phyloP scores from a whole-genome alignment of 1,284 basidiomycete species.

The Puccinia triticina region DNA sequence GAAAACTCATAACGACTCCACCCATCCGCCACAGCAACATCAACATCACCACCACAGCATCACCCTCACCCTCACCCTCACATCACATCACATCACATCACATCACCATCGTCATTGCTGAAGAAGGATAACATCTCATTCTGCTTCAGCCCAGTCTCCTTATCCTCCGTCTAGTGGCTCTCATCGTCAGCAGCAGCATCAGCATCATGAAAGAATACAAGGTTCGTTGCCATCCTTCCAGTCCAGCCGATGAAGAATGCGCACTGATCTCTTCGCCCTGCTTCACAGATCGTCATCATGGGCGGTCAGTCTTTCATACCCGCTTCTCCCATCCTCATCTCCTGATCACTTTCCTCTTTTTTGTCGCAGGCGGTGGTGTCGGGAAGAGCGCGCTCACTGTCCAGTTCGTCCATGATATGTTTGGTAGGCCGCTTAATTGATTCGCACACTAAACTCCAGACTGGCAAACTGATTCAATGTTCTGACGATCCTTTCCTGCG shows the following conservation, averaged over 20 bases:
- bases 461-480: slow-evolving; percentile 65
- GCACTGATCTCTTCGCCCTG: not conserved
- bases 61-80: not conserved
- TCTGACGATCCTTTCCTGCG: not conserved
- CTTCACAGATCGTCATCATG: slow-evolving; percentile 51
- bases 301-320: slow-evolving; percentile 37
- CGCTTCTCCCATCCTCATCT: not conserved
- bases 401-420: slow-evolving; percentile 73
- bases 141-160: too few relatives aligned
- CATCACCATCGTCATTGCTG: not conserved
- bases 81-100: not conserved
- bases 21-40: not conserved
- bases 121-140: too few relatives aligned
- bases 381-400: slow-evolving; percentile 77
- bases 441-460: too few relatives aligned
- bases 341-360: not conserved
- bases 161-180: too few relatives aligned
- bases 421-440: slow-evolving; percentile 75
- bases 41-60: not conserved
- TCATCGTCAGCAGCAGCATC: not conserved
- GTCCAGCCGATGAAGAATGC: not conserved
- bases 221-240: not conserved
- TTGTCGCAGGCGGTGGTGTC: slow-evolving; percentile 62
- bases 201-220: slow-evolving; percentile 45
- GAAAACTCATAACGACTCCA: not conserved